Conservation (phyloP, 116 monocot genomes). For the Cymodocea nodosa region DNA sequence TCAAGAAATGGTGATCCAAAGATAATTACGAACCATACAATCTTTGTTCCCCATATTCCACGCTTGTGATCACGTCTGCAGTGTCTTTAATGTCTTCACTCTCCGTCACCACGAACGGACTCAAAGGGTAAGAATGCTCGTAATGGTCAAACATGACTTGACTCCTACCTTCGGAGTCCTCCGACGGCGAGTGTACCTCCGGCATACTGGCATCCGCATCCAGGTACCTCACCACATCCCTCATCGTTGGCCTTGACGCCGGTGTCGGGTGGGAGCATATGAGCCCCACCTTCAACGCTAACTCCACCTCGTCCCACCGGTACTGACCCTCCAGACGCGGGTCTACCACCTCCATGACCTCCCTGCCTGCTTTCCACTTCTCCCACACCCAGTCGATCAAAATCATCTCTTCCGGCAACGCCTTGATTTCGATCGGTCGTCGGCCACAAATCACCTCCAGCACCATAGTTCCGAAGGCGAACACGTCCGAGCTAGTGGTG, state of each 20-base stretch:
- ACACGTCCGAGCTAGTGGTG: constrained; percentile 35
- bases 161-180: too few species aligned
- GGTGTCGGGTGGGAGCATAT: constrained; percentile 31
- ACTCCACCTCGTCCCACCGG: constrained; percentile 18
- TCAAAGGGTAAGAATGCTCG: too few species aligned
- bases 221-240: constrained; percentile 10
- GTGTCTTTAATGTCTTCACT: too few species aligned
- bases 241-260: constrained; percentile 16
- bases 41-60: too few species aligned
- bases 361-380: constrained; percentile 10
- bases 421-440: constrained; percentile 27
- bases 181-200: too few species aligned
- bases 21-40: too few species aligned
- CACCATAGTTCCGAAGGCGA: constrained; percentile 40
- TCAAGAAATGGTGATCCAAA: too few species aligned
- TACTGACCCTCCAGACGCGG: too few species aligned
- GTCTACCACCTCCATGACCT: constrained; percentile 16
- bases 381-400: constrained; percentile 26
- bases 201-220: constrained; percentile 7
- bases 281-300: constrained; percentile 40
- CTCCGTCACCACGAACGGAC: too few species aligned
- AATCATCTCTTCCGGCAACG: constrained; percentile 8
- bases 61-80: too few species aligned
- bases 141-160: too few species aligned
- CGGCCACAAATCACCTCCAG: constrained; percentile 38